Evolutionary conservation across 2,329 filamentous ascomycete species (phyloP), one percentile per base, ranked within the genome.

Genomic region (Chaetomiaceae sp.): DNA sequence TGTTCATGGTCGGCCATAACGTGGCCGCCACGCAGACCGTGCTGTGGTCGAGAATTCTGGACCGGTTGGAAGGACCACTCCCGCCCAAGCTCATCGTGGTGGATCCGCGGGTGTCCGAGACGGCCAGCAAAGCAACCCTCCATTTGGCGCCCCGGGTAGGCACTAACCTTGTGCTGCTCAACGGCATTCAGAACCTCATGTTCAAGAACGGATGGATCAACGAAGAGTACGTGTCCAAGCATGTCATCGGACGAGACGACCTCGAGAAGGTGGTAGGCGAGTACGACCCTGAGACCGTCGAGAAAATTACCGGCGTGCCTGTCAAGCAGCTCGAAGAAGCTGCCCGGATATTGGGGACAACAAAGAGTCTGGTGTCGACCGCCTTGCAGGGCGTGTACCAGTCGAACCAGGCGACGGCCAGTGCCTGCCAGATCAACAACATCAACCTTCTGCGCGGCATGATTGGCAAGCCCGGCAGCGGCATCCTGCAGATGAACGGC

Each of bases 371-470:
- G 2, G 50, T 67, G 8, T 68, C 65, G 2, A 67, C 65, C 4
- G 63, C 62, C 1, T 50, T 68, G 1, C 65, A 68, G 48, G 65
- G 65, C 3, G 65, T 68, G 5, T 68, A 68, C 44, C 65, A 68
- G 49, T 66, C 64, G 1, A 64, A 67, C 54, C 65, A 68, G 48
- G 63, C 63, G n/a, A 67, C 65, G 3, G 64, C 65, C 2, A 60
- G 57, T 42, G 64, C 65, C 1, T 67, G 65, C 48, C 63, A 65
- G 48, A 65, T 68, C 51, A 67, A 68, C 53, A 68, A 67, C 48
- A 66, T 68, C 57, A 67, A 66, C 38, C 59, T 68, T 1, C 54
- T 67, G 2, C 59, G 59, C 6, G 65, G 65, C 2, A 53, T 59
- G 14, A 63, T 67, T 15, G 64, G 65, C 6, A 63, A 57, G 33